These are phyloP conservation scores for Streptanthus diversifolius DNA, from an alignment of 345 rosid species.

Conservation along the genomic window DNA sequence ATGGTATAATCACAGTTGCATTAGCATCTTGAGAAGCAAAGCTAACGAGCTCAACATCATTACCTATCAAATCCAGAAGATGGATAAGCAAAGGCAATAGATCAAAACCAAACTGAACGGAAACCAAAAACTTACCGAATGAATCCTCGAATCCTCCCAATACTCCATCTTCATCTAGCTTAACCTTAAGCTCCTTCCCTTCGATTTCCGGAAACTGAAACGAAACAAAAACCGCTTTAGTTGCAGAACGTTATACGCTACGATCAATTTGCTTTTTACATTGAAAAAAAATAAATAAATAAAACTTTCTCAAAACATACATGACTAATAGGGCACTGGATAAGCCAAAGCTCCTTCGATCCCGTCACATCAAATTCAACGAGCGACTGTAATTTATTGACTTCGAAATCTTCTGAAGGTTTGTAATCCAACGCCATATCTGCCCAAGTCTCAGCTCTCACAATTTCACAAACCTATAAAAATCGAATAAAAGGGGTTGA, in stretches of 20 bases:
- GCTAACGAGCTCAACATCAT: slow-evolving; percentile 52
- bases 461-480: background rate
- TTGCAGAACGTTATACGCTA: background rate
- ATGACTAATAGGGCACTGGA: slow-evolving; percentile 65
- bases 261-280: background rate
- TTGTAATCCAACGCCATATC: slow-evolving; percentile 35
- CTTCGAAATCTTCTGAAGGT: slow-evolving; percentile 45
- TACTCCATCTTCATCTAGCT: slow-evolving; percentile 45
- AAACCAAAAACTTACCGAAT: slow-evolving; percentile 40
- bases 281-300: background rate
- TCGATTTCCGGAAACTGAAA: slow-evolving; percentile 60
- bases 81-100: background rate
- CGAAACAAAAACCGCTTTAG: background rate
- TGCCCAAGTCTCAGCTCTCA: background rate
- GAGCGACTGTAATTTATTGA: slow-evolving; percentile 42
- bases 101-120: background rate
- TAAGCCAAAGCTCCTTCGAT: slow-evolving; percentile 72
- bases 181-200: slow-evolving; percentile 48
- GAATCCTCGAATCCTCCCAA: slow-evolving; percentile 59
- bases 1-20: slow-evolving; percentile 54
- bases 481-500: background rate
- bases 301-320: slow-evolving; percentile 32
- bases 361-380: slow-evolving; percentile 34
- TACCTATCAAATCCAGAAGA: slow-evolving; percentile 46
- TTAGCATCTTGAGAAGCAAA: slow-evolving; percentile 46